phyloP scores from a whole-genome alignment of 169 alveolate species.

The Plasmodium knowlesi region DNA sequence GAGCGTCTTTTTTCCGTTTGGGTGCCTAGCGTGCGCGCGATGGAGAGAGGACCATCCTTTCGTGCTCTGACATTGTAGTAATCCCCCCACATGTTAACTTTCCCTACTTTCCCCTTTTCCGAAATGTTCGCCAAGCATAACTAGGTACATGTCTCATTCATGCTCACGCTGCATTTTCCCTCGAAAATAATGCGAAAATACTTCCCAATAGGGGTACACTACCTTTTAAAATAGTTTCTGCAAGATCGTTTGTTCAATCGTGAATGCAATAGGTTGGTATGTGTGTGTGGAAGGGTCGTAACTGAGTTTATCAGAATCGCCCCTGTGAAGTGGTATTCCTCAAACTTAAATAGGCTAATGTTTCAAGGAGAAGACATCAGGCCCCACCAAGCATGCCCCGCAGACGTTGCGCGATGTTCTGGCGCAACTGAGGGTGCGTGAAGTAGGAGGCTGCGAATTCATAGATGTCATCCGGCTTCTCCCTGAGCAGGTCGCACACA shows the following conservation, averaged over 20 bases:
- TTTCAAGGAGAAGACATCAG: not conserved
- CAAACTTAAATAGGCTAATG: not conserved
- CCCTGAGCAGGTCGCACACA: constrained; percentile 36
- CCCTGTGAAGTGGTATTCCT: not conserved
- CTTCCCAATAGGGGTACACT: not conserved
- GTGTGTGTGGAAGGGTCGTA: not conserved
- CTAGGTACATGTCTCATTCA: not conserved
- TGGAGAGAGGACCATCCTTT: not conserved
- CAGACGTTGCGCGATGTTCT: not conserved
- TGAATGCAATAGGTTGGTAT: not conserved
- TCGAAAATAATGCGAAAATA: not conserved
- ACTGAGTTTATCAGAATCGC: not conserved
- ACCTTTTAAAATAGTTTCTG: not conserved
- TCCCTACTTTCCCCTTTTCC: not conserved
- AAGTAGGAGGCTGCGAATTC: constrained; percentile 51
- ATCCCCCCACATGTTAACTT: not conserved
- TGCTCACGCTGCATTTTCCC: not conserved
- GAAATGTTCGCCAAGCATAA: not conserved
- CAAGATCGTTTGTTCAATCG: not conserved
- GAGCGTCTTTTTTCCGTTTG: not conserved
- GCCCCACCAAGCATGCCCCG: not conserved
- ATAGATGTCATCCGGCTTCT: constrained; percentile 49
- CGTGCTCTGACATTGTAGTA: not conserved
- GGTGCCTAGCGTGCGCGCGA: not conserved
- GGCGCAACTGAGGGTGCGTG: constrained; percentile 32